A percentile compares a stretch with the other conserved stretches of the same genome.
Conservation (phyloP, 495 filamentous ascomycete species). For the Aspergillus affinis region DNA sequence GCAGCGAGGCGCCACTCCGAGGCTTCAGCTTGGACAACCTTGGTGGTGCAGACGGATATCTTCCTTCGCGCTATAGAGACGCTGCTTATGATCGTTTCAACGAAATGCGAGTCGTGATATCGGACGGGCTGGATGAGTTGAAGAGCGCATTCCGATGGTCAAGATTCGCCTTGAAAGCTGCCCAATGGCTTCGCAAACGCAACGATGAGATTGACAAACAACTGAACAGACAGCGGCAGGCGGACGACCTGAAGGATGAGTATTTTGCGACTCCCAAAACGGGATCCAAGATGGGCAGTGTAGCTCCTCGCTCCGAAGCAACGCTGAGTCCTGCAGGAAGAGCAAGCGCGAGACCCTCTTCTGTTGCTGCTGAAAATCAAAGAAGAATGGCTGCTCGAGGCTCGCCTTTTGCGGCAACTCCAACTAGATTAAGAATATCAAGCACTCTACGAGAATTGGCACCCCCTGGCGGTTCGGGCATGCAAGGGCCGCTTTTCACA, state of each 20-base stretch:
- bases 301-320: conserved; percentile 2
- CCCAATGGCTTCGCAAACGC: conserved; percentile 36
- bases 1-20: conserved; percentile 22
- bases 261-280: conserved; percentile 8
- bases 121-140: conserved; percentile 19
- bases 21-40: conserved; percentile 34
- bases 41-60: conserved; percentile 30
- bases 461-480: neutral
- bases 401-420: neutral
- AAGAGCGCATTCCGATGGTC: conserved; percentile 33
- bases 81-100: conserved; percentile 33
- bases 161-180: conserved; percentile 29
- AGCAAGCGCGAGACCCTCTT: conserved; percentile 1
- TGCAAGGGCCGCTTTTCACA: neutral
- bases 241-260: conserved; percentile 24
- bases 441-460: neutral
- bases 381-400: neutral
- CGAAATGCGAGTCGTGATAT: conserved; percentile 29
- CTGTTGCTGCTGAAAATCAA: neutral
- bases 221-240: conserved; percentile 18
- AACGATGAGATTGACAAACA: conserved; percentile 32
- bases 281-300: conserved; percentile 13
- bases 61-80: conserved; percentile 32
- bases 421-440: neutral
- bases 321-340: neutral